These are phyloP conservation scores for Phytophthora aleatoria DNA, from an alignment of 352 stramenopile species.

Conservation along the genomic window DNA sequence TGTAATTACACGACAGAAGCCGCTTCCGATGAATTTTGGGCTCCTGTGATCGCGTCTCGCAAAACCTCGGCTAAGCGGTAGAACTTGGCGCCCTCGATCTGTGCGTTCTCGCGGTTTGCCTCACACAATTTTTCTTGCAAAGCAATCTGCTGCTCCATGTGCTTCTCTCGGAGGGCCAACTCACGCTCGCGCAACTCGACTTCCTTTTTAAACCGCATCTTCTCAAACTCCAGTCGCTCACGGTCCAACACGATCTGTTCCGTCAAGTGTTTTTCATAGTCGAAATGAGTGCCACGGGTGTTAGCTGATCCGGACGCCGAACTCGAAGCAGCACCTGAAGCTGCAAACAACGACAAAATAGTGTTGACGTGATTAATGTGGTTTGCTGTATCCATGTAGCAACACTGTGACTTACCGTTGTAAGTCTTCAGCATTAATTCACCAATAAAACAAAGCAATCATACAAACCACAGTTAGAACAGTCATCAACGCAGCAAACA, in stretches of 20 bases:
- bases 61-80: slow-evolving; percentile 65
- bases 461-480: slow-evolving; percentile 8
- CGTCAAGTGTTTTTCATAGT: slow-evolving; percentile 78
- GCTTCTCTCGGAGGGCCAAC: slow-evolving; percentile 61
- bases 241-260: slow-evolving; percentile 76
- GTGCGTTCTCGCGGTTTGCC: slow-evolving; percentile 45
- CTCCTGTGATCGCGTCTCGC: slow-evolving; percentile 49
- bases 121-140: slow-evolving; percentile 63
- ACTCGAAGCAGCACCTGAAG: slow-evolving; percentile 19
- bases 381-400: not conserved
- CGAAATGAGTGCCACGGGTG: slow-evolving; percentile 46
- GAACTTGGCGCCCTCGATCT: slow-evolving; percentile 62
- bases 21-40: slow-evolving; percentile 32
- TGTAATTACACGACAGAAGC: slow-evolving; percentile 47
- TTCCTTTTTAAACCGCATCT: slow-evolving; percentile 74
- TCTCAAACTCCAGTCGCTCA: slow-evolving; percentile 76
- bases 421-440: slow-evolving; percentile 18
- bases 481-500: not conserved
- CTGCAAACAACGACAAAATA: slow-evolving; percentile 8
- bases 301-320: slow-evolving; percentile 15
- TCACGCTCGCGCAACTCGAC: slow-evolving; percentile 75
- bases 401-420: slow-evolving; percentile 25
- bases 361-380: not conserved
- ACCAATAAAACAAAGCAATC: not conserved
- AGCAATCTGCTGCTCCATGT: slow-evolving; percentile 63